phyloP scores from a whole-genome alignment of 495 filamentous ascomycete species.

The Penicillium waksmanii region DNA sequence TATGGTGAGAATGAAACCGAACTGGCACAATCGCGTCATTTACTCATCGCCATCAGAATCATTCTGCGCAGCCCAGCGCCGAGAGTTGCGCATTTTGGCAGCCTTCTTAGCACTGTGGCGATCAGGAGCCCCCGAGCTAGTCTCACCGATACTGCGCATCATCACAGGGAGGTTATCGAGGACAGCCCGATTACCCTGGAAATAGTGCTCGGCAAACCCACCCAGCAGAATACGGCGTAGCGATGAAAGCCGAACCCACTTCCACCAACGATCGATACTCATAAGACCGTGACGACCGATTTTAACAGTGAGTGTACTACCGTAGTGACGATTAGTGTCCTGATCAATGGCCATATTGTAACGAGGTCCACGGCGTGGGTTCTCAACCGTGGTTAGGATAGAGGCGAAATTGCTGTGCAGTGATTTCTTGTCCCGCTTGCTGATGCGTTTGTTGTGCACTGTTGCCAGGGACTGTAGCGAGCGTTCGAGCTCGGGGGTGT shows the following conservation, averaged over 20 bases:
- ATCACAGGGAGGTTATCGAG: conserved; percentile 71
- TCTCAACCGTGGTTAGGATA: conserved; percentile 82
- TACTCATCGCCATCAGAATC: conserved; percentile 32
- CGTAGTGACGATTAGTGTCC: conserved; percentile 73
- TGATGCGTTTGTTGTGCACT: conserved; percentile 70
- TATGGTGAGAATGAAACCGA: no score
- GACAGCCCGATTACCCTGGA: conserved; percentile 77
- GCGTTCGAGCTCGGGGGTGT: conserved; percentile 56
- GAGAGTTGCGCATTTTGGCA: conserved; percentile 39
- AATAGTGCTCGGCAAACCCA: conserved; percentile 84
- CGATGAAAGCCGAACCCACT: conserved; percentile 74
- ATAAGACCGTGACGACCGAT: conserved; percentile 73
- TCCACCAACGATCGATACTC: conserved; percentile 90
- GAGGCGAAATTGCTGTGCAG: conserved; percentile 80
- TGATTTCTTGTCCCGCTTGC: conserved; percentile 76
- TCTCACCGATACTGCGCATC: conserved; percentile 37
- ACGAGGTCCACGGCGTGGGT: conserved; percentile 70
- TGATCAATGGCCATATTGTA: conserved; percentile 73
- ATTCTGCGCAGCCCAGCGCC: conserved; percentile 36
- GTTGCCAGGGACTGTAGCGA: conserved; percentile 57
- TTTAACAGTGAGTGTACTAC: conserved; percentile 75
- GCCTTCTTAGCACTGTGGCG: conserved; percentile 38
- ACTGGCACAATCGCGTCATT: neutral
- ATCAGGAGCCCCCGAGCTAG: conserved; percentile 20
- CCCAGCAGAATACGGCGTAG: conserved; percentile 77